phyloP scores from a whole-genome alignment of 2,329 filamentous ascomycete species.

The Neurospora crassa region DNA sequence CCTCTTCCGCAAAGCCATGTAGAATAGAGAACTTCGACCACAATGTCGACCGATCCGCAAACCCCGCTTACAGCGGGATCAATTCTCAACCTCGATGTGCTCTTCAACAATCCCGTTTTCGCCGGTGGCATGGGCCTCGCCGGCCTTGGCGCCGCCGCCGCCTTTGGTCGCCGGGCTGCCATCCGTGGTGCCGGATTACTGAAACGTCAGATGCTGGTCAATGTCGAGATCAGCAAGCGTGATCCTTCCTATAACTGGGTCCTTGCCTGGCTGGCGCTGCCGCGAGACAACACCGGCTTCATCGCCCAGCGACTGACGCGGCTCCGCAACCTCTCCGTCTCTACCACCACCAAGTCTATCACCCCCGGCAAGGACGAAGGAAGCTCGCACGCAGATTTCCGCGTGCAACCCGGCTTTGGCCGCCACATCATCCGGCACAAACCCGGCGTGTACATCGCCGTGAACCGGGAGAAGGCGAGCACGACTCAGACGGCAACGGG shows the following conservation, averaged over 20 bases:
- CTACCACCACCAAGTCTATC: constrained; percentile 38
- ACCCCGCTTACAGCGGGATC: constrained; percentile 13
- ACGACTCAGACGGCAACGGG: constrained; percentile 76
- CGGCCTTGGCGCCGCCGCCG: constrained; percentile 71
- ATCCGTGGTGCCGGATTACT: constrained; percentile 64
- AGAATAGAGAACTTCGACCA: background rate
- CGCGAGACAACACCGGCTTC: constrained; percentile 56
- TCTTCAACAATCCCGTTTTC: constrained; percentile 55
- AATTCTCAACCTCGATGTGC: constrained; percentile 32
- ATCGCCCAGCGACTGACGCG: constrained; percentile 48
- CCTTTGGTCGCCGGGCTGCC: constrained; percentile 69
- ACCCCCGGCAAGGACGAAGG: constrained; percentile 57
- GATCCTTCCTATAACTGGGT: constrained; percentile 94
- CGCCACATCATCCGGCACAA: constrained; percentile 80
- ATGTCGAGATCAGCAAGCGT: constrained; percentile 90
- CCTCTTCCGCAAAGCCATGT: constrained; percentile 9
- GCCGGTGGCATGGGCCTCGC: constrained; percentile 81
- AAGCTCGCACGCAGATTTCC: constrained; percentile 68
- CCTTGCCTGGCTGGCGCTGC: constrained; percentile 84
- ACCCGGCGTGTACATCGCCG: constrained; percentile 69
- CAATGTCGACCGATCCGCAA: constrained; percentile 3
- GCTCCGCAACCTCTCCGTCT: constrained; percentile 50
- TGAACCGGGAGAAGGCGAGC: constrained; percentile 76
- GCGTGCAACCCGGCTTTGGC: constrained; percentile 84
- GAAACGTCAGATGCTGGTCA: constrained; percentile 79